A percentile compares a stretch with the other conserved stretches of the same genome.
Conservation (phyloP, 495 filamentous ascomycete genomes). For the Daldinia childiae region DNA sequence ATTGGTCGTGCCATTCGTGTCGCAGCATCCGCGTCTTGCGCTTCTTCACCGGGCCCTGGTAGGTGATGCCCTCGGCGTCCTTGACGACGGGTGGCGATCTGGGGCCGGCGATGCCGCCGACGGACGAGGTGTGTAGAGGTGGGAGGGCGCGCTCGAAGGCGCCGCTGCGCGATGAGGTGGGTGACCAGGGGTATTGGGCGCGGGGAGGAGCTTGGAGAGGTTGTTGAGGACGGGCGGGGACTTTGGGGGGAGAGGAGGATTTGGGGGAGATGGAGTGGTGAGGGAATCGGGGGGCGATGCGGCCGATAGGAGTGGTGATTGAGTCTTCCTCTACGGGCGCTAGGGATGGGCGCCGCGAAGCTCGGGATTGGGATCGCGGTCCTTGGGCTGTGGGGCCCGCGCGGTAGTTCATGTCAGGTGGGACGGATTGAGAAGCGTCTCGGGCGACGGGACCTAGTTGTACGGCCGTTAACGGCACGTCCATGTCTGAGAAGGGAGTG, state of each 20-base stretch:
- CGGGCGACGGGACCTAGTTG: conserved; percentile 74
- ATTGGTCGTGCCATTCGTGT: conserved; percentile 93
- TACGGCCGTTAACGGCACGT: conserved; percentile 84
- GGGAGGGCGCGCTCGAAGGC: conserved; percentile 51
- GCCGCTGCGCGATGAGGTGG: conserved; percentile 44
- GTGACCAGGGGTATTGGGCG: conserved; percentile 59
- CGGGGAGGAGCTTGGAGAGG: conserved; percentile 58
- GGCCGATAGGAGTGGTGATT: conserved; percentile 45
- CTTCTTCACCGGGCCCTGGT: conserved; percentile 93
- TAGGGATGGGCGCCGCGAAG: conserved; percentile 68
- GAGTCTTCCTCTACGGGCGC: conserved; percentile 65
- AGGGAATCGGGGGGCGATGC: conserved; percentile 42
- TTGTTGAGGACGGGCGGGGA: conserved; percentile 39
- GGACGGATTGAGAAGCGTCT: conserved; percentile 84
- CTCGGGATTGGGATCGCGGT: conserved; percentile 62
- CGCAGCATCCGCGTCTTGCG: conserved; percentile 87
- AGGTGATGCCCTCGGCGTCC: conserved; percentile 62
- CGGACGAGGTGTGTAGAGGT: conserved; percentile 25
- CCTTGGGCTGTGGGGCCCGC: conserved; percentile 38
- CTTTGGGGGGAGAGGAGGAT: conserved; percentile 37
- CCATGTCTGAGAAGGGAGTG: conserved; percentile 88
- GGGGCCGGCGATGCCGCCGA: conserved; percentile 54
- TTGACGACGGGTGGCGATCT: conserved; percentile 60
- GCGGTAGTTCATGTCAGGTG: conserved; percentile 87
- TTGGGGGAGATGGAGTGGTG: conserved; percentile 45